phyloP scores from a whole-genome alignment of 805 yeast genomes.

The Candida ovalis region DNA sequence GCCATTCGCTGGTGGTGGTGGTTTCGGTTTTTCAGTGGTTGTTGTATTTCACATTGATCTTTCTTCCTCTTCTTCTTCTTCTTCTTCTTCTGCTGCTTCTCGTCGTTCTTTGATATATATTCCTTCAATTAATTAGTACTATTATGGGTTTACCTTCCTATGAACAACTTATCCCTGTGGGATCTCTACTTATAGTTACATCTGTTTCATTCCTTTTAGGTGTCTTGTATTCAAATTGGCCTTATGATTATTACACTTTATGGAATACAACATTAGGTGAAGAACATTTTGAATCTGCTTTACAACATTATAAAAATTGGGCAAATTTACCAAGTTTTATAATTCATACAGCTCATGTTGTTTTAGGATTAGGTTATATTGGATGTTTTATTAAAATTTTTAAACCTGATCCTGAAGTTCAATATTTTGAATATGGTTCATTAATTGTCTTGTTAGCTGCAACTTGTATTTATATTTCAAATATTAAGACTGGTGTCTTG shows the following conservation, averaged over 20 bases:
- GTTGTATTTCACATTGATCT: too few species aligned
- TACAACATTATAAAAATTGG: slow-evolving; percentile 73
- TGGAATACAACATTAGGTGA: slow-evolving; percentile 55
- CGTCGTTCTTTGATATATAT: neutral
- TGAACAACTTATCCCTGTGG: slow-evolving; percentile 34
- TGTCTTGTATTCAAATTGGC: slow-evolving; percentile 68
- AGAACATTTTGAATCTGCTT: slow-evolving; percentile 54
- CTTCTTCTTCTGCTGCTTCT: neutral
- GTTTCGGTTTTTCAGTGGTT: too few species aligned
- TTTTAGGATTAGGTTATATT: slow-evolving; percentile 59
- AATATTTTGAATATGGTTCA: slow-evolving; percentile 87
- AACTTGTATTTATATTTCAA: slow-evolving; percentile 78
- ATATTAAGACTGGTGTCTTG: slow-evolving; percentile 74
- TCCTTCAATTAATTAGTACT: neutral
- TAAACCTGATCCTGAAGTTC: slow-evolving; percentile 82
- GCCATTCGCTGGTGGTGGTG: too few species aligned
- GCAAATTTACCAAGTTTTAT: slow-evolving; percentile 58
- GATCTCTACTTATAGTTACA: slow-evolving; percentile 23
- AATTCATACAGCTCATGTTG: slow-evolving; percentile 58
- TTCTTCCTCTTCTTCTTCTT: too few species aligned
- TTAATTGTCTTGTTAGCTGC: slow-evolving; percentile 70
- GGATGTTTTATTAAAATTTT: slow-evolving; percentile 77
- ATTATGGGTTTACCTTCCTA: slow-evolving; percentile 12
- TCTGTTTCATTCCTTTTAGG: slow-evolving; percentile 79
- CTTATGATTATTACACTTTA: slow-evolving; percentile 75